Conservation (phyloP, 2,329 filamentous ascomycete genomes). For the Ceratocystis diversiconidia region DNA sequence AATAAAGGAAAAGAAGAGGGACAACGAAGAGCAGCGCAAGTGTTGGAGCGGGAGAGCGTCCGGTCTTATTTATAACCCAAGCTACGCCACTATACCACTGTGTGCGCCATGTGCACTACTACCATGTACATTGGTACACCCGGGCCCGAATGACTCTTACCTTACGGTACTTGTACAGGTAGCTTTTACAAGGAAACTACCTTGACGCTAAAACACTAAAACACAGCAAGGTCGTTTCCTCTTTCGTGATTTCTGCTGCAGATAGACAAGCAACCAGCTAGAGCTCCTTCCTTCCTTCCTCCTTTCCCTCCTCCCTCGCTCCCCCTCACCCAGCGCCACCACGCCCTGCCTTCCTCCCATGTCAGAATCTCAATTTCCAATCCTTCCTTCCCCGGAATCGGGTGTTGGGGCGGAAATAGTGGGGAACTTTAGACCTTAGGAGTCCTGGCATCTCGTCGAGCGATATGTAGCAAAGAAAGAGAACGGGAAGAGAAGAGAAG, state of each 20-base stretch:
- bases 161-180: neutral
- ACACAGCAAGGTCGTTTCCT: neutral
- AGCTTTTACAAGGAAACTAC: neutral
- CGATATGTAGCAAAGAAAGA: neutral
- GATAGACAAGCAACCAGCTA: neutral
- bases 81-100: no score
- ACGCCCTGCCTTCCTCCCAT: neutral
- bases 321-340: no score
- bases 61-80: neutral
- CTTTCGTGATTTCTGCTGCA: neutral
- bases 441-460: neutral
- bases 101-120: neutral
- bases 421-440: neutral
- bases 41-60: neutral
- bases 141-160: neutral
- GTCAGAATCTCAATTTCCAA: neutral
- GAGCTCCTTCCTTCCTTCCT: neutral
- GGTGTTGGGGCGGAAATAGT: conserved; percentile 4
- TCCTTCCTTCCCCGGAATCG: conserved; percentile 4
- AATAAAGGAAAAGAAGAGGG: neutral
- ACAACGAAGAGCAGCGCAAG: neutral
- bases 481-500: neutral
- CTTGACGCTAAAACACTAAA: neutral
- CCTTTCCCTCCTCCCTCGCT: neutral
- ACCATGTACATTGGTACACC: neutral